phyloP scores from a whole-genome alignment of 371 early-diverging fungal genomes.

The Rhizopus stolonifer region DNA sequence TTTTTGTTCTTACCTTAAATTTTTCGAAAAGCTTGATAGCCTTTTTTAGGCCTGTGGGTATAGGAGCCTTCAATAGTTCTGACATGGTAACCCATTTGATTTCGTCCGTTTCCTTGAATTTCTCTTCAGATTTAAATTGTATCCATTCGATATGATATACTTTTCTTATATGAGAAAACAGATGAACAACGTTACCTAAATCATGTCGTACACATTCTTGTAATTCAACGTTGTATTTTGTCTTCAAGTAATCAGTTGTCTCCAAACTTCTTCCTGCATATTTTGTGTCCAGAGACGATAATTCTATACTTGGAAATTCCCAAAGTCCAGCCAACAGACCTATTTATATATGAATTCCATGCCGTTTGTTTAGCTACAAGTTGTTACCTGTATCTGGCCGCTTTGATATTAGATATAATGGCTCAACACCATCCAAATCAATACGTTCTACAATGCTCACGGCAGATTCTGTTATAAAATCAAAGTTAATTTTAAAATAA shows the following conservation, averaged over 20 bases:
- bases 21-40: conserved; percentile 57
- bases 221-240: conserved; percentile 25
- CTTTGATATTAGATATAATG: conserved; percentile 54
- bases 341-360: conserved; percentile 4
- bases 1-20: conserved; percentile 16
- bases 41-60: conserved; percentile 71
- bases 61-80: conserved; percentile 56
- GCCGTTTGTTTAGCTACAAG: not conserved
- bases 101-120: conserved; percentile 5
- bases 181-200: conserved; percentile 62
- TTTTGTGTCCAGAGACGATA: conserved; percentile 28
- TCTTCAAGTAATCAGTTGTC: conserved; percentile 30
- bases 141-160: conserved; percentile 62
- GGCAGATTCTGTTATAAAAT: conserved; percentile 42
- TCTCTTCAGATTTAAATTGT: conserved; percentile 16
- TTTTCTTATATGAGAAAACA: conserved; percentile 74
- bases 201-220: conserved; percentile 29
- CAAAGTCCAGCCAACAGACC: conserved; percentile 79
- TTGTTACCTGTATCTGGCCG: conserved; percentile 51
- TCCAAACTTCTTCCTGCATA: conserved; percentile 40
- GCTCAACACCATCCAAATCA: conserved; percentile 6
- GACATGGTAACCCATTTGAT: conserved; percentile 53
- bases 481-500: not conserved
- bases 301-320: conserved; percentile 73
- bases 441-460: conserved; percentile 57